Percentiles rank a stretch among this genome's conserved stretches.
Conservation (phyloP, 805 yeast species). For the Wickerhamomyces subpelliculosus region DNA sequence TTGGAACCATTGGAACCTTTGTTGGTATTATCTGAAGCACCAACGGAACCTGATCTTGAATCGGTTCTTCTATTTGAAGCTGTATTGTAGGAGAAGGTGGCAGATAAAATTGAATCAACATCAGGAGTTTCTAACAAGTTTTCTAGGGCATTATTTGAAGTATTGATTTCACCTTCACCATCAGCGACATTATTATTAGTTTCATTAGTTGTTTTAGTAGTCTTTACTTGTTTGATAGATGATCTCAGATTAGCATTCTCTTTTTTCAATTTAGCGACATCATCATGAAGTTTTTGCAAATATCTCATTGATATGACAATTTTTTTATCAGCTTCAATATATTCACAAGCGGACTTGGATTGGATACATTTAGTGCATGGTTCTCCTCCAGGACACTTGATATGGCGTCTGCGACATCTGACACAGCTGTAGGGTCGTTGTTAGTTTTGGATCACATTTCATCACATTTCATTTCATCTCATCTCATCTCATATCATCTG, state of each 20-base stretch:
- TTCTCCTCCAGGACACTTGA: slow-evolving; percentile 72
- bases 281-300: slow-evolving; percentile 59
- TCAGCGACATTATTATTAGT: neutral
- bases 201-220: neutral
- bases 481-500: too few species aligned
- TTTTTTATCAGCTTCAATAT: slow-evolving; percentile 64
- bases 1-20: too few species aligned
- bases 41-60: too few species aligned
- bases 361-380: slow-evolving; percentile 60
- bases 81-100: slow-evolving; percentile 20
- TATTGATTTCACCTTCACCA: neutral
- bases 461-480: too few species aligned
- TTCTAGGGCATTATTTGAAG: slow-evolving; percentile 4
- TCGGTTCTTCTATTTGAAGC: too few species aligned
- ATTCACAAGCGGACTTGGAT: slow-evolving; percentile 57
- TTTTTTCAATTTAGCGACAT: slow-evolving; percentile 54
- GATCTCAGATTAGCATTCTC: slow-evolving; percentile 56
- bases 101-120: slow-evolving; percentile 17
- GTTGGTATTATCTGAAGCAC: too few species aligned
- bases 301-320: slow-evolving; percentile 69
- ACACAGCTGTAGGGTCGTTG: slow-evolving; percentile 32
- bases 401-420: slow-evolving; percentile 65
- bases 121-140: slow-evolving; percentile 17
- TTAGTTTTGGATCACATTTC: too few species aligned
- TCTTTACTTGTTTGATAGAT: slow-evolving; percentile 6